Evolutionary conservation across 2,329 filamentous ascomycete genomes (phyloP), one percentile per base, ranked within the genome.

Genomic region (Pseudocercospora fuligena): DNA sequence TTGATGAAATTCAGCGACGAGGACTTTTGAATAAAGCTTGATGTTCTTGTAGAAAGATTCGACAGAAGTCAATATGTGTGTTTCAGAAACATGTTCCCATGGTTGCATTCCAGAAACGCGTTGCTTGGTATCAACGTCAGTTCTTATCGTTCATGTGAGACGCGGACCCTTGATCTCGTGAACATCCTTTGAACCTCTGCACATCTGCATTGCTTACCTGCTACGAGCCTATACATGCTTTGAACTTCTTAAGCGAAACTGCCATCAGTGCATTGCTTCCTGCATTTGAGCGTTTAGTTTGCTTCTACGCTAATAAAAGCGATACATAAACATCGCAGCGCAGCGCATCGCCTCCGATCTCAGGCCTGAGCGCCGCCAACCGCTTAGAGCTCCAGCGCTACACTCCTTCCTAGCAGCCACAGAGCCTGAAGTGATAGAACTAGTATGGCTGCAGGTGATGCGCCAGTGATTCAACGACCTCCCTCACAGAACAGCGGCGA

Each of bases 401-500:
- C 40, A 16, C n/a, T 19, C 3, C 16, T 19, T 43, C 1, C 1
- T 14, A 16, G 33, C 12, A n/a, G n/a, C n/a, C n/a, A n/a, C n/a
- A n/a, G n/a, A n/a, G n/a, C n/a, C n/a, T n/a, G n/a, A n/a, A n/a
- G n/a, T n/a, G n/a, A n/a, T n/a, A n/a, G n/a, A n/a, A n/a, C n/a
- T 36, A 31, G 53, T 60, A 69, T 64, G 65, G 49, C 82, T 78
- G 70, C 81, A 33, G 66, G 71, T 63, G 80, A 85, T 63, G 82
- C 86, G 60, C 82, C 88, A 29, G 79, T 88, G 62, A 81, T 83
- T 63, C 80, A 81, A 53, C 84, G 87, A 66, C 82, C 84, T 23
- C 86, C 86, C 53, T 89, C 86, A 27, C 84, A 87, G 61, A 80
- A 80, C 67, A 86, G 85, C 33, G 84, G 86, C 67, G 82, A 87